Percentiles rank a stretch among this genome's conserved stretches.
Conservation (phyloP, 805 yeast species). For the Pichia rugopelliculosa region DNA sequence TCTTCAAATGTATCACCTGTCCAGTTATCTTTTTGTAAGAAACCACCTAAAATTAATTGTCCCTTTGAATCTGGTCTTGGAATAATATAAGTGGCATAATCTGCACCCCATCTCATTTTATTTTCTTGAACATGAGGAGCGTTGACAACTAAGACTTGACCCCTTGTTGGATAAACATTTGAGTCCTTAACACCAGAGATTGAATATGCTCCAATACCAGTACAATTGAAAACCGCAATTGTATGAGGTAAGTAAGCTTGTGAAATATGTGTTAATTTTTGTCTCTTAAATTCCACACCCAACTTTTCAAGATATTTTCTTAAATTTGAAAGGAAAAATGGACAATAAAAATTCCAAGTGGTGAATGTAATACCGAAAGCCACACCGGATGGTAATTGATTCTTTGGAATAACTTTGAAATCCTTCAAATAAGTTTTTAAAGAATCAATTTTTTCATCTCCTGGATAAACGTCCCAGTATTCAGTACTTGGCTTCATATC, state of each 20-base stretch:
- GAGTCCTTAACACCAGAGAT: slow-evolving; percentile 61
- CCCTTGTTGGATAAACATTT: slow-evolving; percentile 62
- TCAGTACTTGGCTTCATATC: slow-evolving; percentile 47
- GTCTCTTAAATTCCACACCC: slow-evolving; percentile 47
- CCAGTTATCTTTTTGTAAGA: slow-evolving; percentile 54
- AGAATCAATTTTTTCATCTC: slow-evolving; percentile 39
- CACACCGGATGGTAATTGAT: slow-evolving; percentile 43
- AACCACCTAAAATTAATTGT: slow-evolving; percentile 70
- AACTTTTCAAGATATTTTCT: slow-evolving; percentile 32
- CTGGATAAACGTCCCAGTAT: slow-evolving; percentile 45
- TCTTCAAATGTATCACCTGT: slow-evolving; percentile 46
- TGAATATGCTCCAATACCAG: slow-evolving; percentile 59
- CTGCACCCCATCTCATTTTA: slow-evolving; percentile 49
- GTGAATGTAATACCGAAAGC: slow-evolving; percentile 47
- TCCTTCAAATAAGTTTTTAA: slow-evolving; percentile 43
- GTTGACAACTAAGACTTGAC: slow-evolving; percentile 65
- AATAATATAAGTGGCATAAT: slow-evolving; percentile 57
- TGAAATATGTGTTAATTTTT: slow-evolving; percentile 42
- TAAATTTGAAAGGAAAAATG: slow-evolving; percentile 46
- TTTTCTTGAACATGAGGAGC: slow-evolving; percentile 62
- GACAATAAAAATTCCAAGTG: slow-evolving; percentile 69
- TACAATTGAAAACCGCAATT: slow-evolving; percentile 58
- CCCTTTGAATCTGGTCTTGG: slow-evolving; percentile 62
- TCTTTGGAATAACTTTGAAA: slow-evolving; percentile 30
- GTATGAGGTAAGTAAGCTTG: slow-evolving; percentile 41